Evolutionary conservation across 2,329 filamentous ascomycete genomes (phyloP), one percentile per base, ranked within the genome.

Genomic region (Aureobasidium melanogenum): DNA sequence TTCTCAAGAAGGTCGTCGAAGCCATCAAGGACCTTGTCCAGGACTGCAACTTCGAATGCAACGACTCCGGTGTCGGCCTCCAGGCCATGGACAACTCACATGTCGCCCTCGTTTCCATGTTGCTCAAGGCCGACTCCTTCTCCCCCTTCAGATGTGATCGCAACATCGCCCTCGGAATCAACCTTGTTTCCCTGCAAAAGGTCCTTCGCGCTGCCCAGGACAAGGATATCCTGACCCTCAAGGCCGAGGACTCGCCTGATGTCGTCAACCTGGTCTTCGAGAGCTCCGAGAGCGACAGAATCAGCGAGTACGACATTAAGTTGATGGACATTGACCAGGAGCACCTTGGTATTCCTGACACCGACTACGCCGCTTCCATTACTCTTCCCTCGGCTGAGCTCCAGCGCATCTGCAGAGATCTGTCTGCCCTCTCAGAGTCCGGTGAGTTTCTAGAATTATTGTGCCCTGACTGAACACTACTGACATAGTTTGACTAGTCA

Each of bases 1-100:
- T 96, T 75, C 84, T 99, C 75, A 99, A 99, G 83, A 96, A 94
- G 88, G 90, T 97, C 66, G 92, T 99, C 71, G 95, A 99, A 75
- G 91, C 95, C 70, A 97, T 99, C 86, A 97, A 97, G 79, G 94
- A 99, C 72, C 86, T 99, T 56, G 94, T 99, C 59, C 94, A 97
- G 78, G 94, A 99, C 80, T 99, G 94, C 87, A 99, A 99, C 80
- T 99, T 99, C 80, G 94, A 99, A 83, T 99, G 95, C 88, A 99
- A 97, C 88, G 95, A 99, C 83, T 93, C 91, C 60, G 94, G 94
- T 65, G 94, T 99, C 72, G 92, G 93, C 56, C 89, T 99, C 61
- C 94, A 99, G 79, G 94, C 94, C 72, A 99, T 99, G 95, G 94
- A 99, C 82, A 99, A 97, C 85, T 97, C 92, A 55, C 94, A 99